Evolutionary conservation across 2,329 filamentous ascomycete species (phyloP).

Genomic region (Curvularia eragrostidis): DNA sequence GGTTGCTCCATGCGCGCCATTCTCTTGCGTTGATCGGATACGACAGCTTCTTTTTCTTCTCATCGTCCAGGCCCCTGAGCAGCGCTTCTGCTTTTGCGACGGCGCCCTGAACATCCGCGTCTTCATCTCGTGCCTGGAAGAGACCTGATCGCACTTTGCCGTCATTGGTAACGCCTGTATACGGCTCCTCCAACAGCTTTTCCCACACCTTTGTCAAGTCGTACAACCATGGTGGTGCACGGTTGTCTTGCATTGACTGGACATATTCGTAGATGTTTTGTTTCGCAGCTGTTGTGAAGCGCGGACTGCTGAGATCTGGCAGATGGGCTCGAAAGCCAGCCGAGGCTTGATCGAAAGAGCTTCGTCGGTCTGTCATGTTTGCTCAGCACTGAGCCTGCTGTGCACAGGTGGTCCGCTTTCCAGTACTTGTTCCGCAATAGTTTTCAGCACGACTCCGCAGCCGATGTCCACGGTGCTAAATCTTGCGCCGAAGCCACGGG

Average conservation of each 20-base stretch:
- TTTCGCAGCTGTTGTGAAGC: constrained; percentile 68
- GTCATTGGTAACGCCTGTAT: constrained; percentile 72
- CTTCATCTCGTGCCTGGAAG: constrained; percentile 69
- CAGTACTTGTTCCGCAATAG: background rate
- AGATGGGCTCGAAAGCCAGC: constrained; percentile 64
- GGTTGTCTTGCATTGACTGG: constrained; percentile 63
- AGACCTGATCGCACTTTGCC: constrained; percentile 64
- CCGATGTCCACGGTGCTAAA: constrained; percentile 6
- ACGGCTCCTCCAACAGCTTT: constrained; percentile 64
- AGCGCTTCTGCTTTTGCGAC: constrained; percentile 59
- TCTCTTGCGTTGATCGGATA: constrained; percentile 73
- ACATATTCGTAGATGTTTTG: constrained; percentile 70
- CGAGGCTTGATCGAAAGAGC: constrained; percentile 37
- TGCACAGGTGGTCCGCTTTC: background rate
- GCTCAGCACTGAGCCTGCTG: background rate
- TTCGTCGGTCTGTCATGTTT: constrained; percentile 26
- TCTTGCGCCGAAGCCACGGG: constrained; percentile 13
- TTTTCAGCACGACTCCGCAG: background rate
- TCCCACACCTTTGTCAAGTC: constrained; percentile 49
- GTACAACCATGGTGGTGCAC: constrained; percentile 69
- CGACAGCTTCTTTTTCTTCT: constrained; percentile 58
- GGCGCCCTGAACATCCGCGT: constrained; percentile 65
- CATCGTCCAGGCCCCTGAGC: constrained; percentile 55
- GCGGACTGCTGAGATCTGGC: constrained; percentile 65
- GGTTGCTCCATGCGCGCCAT: constrained; percentile 76